Evolutionary conservation across 2,329 filamentous ascomycete species (phyloP).

Genomic region (Microsporum audouinii): DNA sequence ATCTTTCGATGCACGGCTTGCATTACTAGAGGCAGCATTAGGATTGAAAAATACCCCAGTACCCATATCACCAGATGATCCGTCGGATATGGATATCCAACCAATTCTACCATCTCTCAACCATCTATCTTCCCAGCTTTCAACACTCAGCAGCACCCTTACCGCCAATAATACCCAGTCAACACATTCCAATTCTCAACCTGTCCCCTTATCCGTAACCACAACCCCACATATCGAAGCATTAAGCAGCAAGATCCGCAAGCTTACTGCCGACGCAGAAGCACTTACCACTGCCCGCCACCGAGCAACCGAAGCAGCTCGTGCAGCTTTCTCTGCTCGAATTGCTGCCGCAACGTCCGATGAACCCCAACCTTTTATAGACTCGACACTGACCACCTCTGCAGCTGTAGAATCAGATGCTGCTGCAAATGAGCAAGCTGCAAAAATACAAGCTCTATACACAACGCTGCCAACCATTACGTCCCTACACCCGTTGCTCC

Average conservation of each 20-base stretch:
- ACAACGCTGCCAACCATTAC: constrained; percentile 81
- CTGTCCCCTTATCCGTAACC: constrained; percentile 21
- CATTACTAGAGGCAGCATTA: constrained; percentile 66
- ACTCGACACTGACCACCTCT: constrained; percentile 20
- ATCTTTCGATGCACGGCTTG: constrained; percentile 74
- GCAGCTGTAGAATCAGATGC: constrained; percentile 41
- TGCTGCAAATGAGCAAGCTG: constrained; percentile 52
- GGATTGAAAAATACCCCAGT: constrained; percentile 63
- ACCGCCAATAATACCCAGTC: not conserved
- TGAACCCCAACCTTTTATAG: constrained; percentile 25
- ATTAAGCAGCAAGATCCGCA: constrained; percentile 33
- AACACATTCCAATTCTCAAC: constrained; percentile 17
- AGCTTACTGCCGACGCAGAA: constrained; percentile 36
- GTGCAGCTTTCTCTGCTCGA: constrained; percentile 31
- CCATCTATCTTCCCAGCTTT: constrained; percentile 67
- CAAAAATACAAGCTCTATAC: constrained; percentile 87
- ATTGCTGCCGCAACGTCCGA: constrained; percentile 25
- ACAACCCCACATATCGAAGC: constrained; percentile 34
- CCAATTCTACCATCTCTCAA: constrained; percentile 76
- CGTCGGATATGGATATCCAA: constrained; percentile 42
- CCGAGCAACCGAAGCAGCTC: constrained; percentile 33
- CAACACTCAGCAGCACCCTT: constrained; percentile 50
- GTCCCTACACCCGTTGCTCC: constrained; percentile 69
- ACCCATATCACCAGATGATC: constrained; percentile 34
- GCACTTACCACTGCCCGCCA: constrained; percentile 33